phyloP scores from a whole-genome alignment of 768 basidiomycete genomes.

The Pulveroboletus sp. region DNA sequence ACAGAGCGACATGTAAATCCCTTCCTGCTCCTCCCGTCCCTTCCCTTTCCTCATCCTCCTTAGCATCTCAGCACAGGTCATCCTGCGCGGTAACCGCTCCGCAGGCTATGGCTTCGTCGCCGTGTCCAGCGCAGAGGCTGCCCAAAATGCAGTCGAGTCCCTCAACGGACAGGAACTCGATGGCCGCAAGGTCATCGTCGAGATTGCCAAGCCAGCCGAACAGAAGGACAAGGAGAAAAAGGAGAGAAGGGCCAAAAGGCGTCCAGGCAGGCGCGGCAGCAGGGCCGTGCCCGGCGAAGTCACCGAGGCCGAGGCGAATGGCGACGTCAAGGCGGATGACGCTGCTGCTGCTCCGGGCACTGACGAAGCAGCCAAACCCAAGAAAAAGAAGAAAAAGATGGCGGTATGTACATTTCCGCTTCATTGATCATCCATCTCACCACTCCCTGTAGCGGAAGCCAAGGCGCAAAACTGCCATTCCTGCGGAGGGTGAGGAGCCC shows the following conservation, averaged over 20 bases:
- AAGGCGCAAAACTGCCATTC: conserved; percentile 34
- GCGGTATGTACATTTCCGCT: conserved; percentile 36
- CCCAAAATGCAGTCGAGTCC: conserved; percentile 77
- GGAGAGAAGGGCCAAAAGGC: conserved; percentile 75
- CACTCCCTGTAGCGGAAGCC: conserved; percentile 49
- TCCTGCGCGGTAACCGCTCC: conserved; percentile 78
- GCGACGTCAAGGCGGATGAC: conserved; percentile 61
- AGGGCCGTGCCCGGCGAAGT: conserved; percentile 88
- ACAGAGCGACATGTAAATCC: conserved; percentile 78
- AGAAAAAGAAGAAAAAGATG: conserved; percentile 79
- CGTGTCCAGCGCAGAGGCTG: conserved; percentile 74
- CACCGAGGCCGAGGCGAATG: conserved; percentile 85
- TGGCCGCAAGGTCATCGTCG: conserved; percentile 83
- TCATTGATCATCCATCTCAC: conserved; percentile 7
- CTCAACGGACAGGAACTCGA: conserved; percentile 89
- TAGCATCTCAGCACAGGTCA: conserved; percentile 82
- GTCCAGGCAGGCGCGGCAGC: conserved; percentile 79
- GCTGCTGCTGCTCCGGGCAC: conserved; percentile 45
- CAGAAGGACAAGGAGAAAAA: conserved; percentile 78
- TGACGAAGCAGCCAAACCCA: conserved; percentile 59
- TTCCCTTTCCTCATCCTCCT: conserved; percentile 11
- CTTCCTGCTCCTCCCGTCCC: conserved; percentile 2
- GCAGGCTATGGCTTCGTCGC: conserved; percentile 94
- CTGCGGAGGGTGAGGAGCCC: conserved; percentile 31
- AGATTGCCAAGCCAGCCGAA: conserved; percentile 88